Base-by-base conservation (phyloP, 2,329 filamentous ascomycete species). In the Setomelanomma holmii region DNA sequence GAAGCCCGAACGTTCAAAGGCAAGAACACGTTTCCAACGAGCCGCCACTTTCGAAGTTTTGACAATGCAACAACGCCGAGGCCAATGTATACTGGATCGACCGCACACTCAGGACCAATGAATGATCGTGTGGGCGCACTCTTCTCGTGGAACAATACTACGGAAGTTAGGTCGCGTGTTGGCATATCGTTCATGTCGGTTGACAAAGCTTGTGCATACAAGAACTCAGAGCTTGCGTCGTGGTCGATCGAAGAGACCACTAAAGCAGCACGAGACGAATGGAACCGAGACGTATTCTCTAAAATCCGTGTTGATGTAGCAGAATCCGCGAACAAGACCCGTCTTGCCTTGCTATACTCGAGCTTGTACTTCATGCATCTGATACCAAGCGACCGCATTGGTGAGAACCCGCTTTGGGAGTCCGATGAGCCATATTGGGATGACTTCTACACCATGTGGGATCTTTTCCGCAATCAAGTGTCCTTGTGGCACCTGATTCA, bases 401-500 rank as follows among this genome's bases (percentile, higher is more conserved):
- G 86, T 0, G 88, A 91, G 66, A 91, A 90, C 45, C 86, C 87
- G 1, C 67, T 87, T 0, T 91, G 88, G 86, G 66, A 83, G 4
- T 87, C 82, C 22, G 78, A 79, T 5, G 87, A 90, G 68, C 88
- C 87, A 0, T 90, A 89, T 58, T 73, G 65, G 66, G 88, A 90
- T 69, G 89, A 86, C 1, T 90, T 86, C 51, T 91, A 90, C 67
- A 89, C 87, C 54, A 84, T 90, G 23, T 91, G 88, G 88, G 88
- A 91, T 64, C 82, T 84, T 0, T 90, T 88, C 61, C 80, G 88
- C 6, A 87, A 73, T 38, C 71, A 73, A 36, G 69, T 73, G 1
- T 69, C 64, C 1, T 41, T 74, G 4, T 74, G 69, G 84, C 44
- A 87, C 85, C 76, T 91, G n/a, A 68, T 88, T 1, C 87, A 90